Evolutionary conservation across 2,329 filamentous ascomycete genomes (phyloP).

Genomic region (Hypoxylon sp.): DNA sequence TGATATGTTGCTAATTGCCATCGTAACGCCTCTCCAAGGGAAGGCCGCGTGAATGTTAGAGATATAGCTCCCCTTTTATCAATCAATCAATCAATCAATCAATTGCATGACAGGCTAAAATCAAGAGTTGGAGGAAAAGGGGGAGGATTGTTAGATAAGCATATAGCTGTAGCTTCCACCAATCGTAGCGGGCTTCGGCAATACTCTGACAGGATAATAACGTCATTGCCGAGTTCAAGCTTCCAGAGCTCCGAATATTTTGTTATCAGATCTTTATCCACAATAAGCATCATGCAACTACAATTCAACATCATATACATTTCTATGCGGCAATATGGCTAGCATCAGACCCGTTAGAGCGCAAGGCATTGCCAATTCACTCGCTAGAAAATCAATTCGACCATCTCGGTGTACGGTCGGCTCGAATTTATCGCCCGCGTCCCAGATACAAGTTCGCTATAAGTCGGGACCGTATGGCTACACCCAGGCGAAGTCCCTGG

Average conservation of each 20-base stretch:
- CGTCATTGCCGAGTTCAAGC: slow-evolving; percentile 42
- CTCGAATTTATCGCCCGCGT: slow-evolving; percentile 14
- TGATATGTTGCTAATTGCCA: neutral
- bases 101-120: slow-evolving; percentile 16
- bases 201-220: slow-evolving; percentile 33
- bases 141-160: slow-evolving; percentile 33
- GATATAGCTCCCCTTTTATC: slow-evolving; percentile 10
- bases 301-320: slow-evolving; percentile 16
- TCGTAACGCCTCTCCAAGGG: neutral
- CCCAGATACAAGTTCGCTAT: slow-evolving; percentile 56
- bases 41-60: neutral
- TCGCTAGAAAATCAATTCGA: slow-evolving; percentile 34
- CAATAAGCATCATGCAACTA: slow-evolving; percentile 18
- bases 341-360: slow-evolving; percentile 35
- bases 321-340: slow-evolving; percentile 32
- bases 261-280: slow-evolving; percentile 24
- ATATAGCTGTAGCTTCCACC: slow-evolving; percentile 29
- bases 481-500: slow-evolving; percentile 85
- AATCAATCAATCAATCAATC: no score
- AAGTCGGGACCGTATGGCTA: slow-evolving; percentile 80
- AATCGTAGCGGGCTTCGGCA: slow-evolving; percentile 33
- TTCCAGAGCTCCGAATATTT: slow-evolving; percentile 42
- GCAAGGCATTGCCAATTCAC: slow-evolving; percentile 14
- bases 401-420: slow-evolving; percentile 5
- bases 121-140: slow-evolving; percentile 17